phyloP scores from a whole-genome alignment of 768 basidiomycete genomes.

The Leucosporidium creatinivorum region DNA sequence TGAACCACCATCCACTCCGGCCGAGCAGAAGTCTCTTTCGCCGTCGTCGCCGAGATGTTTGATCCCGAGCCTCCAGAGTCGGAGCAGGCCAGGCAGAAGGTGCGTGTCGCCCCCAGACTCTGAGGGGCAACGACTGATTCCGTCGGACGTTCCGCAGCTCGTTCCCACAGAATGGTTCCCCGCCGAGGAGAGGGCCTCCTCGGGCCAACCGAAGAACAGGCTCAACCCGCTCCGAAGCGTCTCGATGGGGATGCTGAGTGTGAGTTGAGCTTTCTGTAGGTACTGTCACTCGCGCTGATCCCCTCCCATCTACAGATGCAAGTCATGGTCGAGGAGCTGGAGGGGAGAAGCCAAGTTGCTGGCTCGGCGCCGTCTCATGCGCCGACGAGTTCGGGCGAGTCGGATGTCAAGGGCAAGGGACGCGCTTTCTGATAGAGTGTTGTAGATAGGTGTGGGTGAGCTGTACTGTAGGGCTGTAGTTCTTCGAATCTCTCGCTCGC shows the following conservation, averaged over 20 bases:
- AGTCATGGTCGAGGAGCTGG: constrained; percentile 24
- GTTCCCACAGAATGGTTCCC: constrained; percentile 15
- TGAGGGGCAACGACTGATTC: too few relatives aligned
- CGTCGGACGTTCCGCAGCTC: neutral
- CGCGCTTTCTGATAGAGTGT: neutral
- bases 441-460: too few relatives aligned
- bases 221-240: constrained; percentile 15
- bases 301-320: constrained; percentile 7
- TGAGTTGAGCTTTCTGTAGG: constrained; percentile 1
- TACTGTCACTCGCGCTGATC: too few relatives aligned
- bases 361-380: constrained; percentile 1
- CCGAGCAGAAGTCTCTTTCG: constrained; percentile 15
- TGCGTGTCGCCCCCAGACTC: neutral
- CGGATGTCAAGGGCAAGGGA: constrained; percentile 22
- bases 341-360: constrained; percentile 3
- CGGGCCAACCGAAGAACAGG: constrained; percentile 12
- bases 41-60: constrained; percentile 27
- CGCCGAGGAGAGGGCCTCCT: constrained; percentile 6
- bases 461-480: too few relatives aligned
- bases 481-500: too few relatives aligned
- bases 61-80: constrained; percentile 13
- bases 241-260: constrained; percentile 24
- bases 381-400: constrained; percentile 5
- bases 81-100: constrained; percentile 10
- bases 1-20: neutral